Evolutionary conservation across 116 monocot species (phyloP), one percentile per base, ranked within the genome.

Genomic region (Zostera marina): DNA sequence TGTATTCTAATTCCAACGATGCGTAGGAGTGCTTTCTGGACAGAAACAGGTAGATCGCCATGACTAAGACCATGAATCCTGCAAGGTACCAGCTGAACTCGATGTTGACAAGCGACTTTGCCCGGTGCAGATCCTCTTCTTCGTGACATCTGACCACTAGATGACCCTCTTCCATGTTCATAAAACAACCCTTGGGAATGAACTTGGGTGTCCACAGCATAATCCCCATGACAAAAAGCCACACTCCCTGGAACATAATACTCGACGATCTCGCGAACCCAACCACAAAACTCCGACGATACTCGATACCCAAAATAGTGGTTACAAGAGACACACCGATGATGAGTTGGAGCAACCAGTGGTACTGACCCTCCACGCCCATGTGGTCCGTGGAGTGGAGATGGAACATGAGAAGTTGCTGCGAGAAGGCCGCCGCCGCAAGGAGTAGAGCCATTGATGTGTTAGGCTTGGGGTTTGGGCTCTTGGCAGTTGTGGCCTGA

Each of bases 291-390:
- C 79, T 79, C 66, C 60, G 45, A 14, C 61, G 59, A 22, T 15
- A 58, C 46, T 22, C 55, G 38, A 79, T 54, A 8, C 70, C 74
- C 32, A 68, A 9, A 4, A 79, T 20, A 10, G 74, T 74, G 20
- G 71, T 65, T 8, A 51, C 51, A 22, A 71, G 59, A 0, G 64
- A 65, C 16, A 71, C 65, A 52, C 43, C 43, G 11, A 65, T 43
- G 22, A 58, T 38, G 26, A 59, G 51, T 59, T 71, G 71, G 15
- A 71, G 65, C 10, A 71, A 58, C 62, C 64, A 71, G 44, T 86
- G 86, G 72, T 78, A 86, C 62, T 81, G 78, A 13, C 86, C 86
- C 67, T 86, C 86, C n/a, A 86, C 67, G 44, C 81, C 86, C 63
- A 70, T 73, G 71, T 86, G 86, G 73, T 86, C 86, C 4, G 81